Evolutionary conservation across 345 rosid genomes (phyloP).

Genomic region (Rhizophora apiculata): DNA sequence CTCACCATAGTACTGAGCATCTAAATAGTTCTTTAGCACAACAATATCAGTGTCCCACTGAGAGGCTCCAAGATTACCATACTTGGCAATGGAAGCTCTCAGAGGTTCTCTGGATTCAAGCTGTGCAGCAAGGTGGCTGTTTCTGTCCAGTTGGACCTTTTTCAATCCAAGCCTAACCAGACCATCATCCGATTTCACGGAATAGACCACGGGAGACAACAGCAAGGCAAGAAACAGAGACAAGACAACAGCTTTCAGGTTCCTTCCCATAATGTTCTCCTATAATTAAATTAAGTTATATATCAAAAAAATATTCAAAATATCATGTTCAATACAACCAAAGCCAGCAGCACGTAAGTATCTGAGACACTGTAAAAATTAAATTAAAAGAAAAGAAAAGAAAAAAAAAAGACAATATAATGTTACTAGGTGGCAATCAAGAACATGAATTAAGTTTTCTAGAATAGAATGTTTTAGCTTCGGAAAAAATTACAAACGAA

Average conservation of each 20-base stretch:
- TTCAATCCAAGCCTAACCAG: conserved; percentile 31
- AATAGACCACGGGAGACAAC: conserved; percentile 32
- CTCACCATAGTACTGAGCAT: conserved; percentile 37
- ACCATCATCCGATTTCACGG: conserved; percentile 10
- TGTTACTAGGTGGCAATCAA: no score
- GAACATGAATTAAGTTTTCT: no score
- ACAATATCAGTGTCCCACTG: conserved; percentile 27
- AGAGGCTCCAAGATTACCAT: conserved; percentile 15
- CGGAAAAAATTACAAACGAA: no score
- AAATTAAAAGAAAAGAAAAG: no score
- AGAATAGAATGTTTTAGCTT: no score
- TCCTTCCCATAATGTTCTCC: conserved; percentile 38
- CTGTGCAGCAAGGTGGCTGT: conserved; percentile 18
- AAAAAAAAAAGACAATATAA: no score
- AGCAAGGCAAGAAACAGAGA: conserved; percentile 42
- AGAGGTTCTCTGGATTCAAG: conserved; percentile 13
- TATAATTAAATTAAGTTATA: no score
- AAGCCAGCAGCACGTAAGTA: no score
- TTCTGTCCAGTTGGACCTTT: conserved; percentile 20
- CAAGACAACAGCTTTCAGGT: conserved; percentile 26
- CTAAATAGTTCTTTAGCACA: conserved; percentile 31
- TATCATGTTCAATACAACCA: no score
- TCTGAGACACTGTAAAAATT: no score
- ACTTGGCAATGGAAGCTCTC: conserved; percentile 11
- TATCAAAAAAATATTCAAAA: no score